Base-by-base conservation (phyloP, 140 eudicot genomes). In the Cichorium intybus region DNA sequence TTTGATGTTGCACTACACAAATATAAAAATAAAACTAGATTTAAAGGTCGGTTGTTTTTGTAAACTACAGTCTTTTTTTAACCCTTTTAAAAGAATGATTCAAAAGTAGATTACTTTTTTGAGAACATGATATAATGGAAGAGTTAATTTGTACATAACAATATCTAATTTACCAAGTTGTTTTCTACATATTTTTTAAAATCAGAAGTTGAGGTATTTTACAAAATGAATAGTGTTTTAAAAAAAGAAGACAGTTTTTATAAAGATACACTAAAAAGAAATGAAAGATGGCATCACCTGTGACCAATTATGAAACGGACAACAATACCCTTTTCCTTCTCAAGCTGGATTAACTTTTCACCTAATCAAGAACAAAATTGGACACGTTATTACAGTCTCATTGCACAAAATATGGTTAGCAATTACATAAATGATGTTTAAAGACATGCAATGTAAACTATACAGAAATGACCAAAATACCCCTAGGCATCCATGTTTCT, bases 401-500 rank as follows among this genome's bases (percentile, higher is more conserved):
- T 15, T 6, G 3, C 33, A 41, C 27, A 63, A 63, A 20, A 62
- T 52, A 15, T 39, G 35, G 47, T 62, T 31, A 62, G 60, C 61
- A 55, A 23, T 46, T 8, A 31, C 12, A 45, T 23, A 64, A 46
- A 56, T 17, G 22, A 28, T 54, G 46, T 53, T 52, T 62, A 31
- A 28, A 60, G 61, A 15, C 16, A 20, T 72, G 56, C 47, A 53
- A 48, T 62, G 52, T 63, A 12, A 51, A 34, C 14, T 10, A 26
- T 12, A 55, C 33, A 24, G 22, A 43, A 60, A 52, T 56, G 50
- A 20, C 6, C 28, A 46, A 70, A 1, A 47, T 37, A 84, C 93
- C 96, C 69, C 78, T 51, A 53, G 96, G 96, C 96, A 88, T 81
- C 96, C 96, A 88, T 49, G 96, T 88, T 61, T 88, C 85, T 70